phyloP scores from a whole-genome alignment of 1,139 yeast genomes.

The Candida anutae region DNA sequence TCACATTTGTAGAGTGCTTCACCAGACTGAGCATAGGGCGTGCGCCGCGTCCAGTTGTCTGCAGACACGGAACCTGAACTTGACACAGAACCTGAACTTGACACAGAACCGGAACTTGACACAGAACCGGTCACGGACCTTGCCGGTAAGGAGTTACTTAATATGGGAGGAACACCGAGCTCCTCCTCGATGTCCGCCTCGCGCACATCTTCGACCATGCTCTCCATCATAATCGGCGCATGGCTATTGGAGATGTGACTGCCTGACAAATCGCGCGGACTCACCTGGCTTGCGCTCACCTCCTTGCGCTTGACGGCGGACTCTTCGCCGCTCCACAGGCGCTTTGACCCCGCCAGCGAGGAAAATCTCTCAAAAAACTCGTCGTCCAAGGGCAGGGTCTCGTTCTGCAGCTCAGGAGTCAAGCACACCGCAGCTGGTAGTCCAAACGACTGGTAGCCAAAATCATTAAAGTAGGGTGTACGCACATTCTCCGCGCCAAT shows the following conservation, averaged over 20 bases:
- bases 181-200: slow-evolving; percentile 4
- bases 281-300: neutral
- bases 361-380: slow-evolving; percentile 12
- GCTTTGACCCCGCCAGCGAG: too few relatives aligned
- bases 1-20: slow-evolving; percentile 25
- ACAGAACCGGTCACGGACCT: slow-evolving; percentile 1
- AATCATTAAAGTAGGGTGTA: slow-evolving; percentile 11
- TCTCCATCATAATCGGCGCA: slow-evolving; percentile 1
- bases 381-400: slow-evolving; percentile 12
- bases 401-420: slow-evolving; percentile 8
- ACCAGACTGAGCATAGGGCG: slow-evolving; percentile 1
- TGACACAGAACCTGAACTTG: too few relatives aligned
- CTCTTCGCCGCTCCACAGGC: neutral
- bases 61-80: too few relatives aligned
- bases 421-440: slow-evolving; percentile 5
- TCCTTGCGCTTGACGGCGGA: slow-evolving; percentile 1
- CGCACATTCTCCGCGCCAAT: slow-evolving; percentile 4
- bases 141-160: neutral
- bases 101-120: too few relatives aligned
- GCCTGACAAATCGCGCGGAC: neutral
- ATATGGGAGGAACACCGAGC: too few relatives aligned
- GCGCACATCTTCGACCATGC: slow-evolving; percentile 1
- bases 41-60: too few relatives aligned
- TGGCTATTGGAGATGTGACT: neutral
- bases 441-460: slow-evolving; percentile 1